Evolutionary conservation across 495 filamentous ascomycete genomes (phyloP), one percentile per base, ranked within the genome.

Genomic region (Tuber microsphaerosporum): DNA sequence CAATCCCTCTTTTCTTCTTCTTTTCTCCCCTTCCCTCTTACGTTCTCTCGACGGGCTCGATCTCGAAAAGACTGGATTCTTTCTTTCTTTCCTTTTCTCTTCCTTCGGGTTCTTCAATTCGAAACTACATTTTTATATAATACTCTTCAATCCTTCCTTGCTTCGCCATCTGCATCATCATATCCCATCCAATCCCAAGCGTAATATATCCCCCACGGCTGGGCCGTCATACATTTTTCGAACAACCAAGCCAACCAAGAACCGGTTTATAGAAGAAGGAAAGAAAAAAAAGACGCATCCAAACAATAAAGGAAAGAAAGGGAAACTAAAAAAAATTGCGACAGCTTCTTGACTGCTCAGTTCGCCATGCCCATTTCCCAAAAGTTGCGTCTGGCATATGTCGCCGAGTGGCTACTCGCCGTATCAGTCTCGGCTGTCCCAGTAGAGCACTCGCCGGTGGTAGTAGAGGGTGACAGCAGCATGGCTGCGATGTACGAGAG

Each of bases 341-440:
- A 79, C 70, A n/a, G 77, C 76, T 79, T 79, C 76, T 79, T 79
- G 44, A 79, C 75, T 79, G 76, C 77, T 70, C 16, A 46, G 12
- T 22, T 26, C 16, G 41, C 76, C 31, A 39, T 46, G 72, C 41
- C 51, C 20, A 77, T 79, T 73, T 68, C 37, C 37, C 48, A 22
- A 44, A 73, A 79, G 31, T 39, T 79, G 19, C 73, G 73, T 19
- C 22, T 75, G 31, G 43, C 61, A 51, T 75, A 73, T 68, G 42
- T 73, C 17, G 42, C 75, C 44, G 42, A 65, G 45, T 79, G 42
- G 22, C 20, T 44, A 17, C 31, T 75, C 61, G 72, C 71, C 37
- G 41, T 75, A 43, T 45, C 70, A 26, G 70, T 56, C 22, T 73
- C 65, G 9, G 73, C 77, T 31, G 16, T 74, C 34, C 75, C 79